Base-by-base conservation (phyloP, 257 asterid genomes). In the Solanum neorickii region DNA sequence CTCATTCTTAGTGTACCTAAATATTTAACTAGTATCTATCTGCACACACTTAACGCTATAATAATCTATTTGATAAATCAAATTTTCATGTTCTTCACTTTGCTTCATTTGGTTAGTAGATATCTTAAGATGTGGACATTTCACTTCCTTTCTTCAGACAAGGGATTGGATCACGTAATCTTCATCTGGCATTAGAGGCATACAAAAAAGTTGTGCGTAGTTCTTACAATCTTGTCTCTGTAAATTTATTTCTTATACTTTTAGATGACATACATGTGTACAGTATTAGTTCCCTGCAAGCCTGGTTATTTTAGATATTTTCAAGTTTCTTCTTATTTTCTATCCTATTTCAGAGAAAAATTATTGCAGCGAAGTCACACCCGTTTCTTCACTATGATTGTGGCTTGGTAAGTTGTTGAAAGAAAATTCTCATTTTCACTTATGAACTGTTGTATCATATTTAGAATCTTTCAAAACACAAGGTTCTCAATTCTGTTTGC, bases 351-450 rank as follows among this genome's bases (percentile, higher is more conserved):
- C 96, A 96, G 98, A 98, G 94, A 91, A 96, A 93, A 87, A 98
- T 95, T 87, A 95, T 91, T 72, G 91, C 92, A 88, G 95, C 93
- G 98, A 91, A 83, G 65, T 90, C 93, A 84, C 94, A 91, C 82
- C 98, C 99, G 68, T 97, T 94, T 88, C 95, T 95, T 41, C 94
- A 92, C 91, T 96, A 88, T 90, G 94, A 94, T 88, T 90, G 93
- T 89, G 99, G 98, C 59, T 93, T 44, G 3, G 35, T 33, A 33
- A 3, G 35, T 33, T 33, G 35, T 33, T 33, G 35, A 33, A 33
- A 33, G 35, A 33, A 33, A 33, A 33, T 3, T 33, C 35, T 33
- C 35, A 33, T 33, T 33, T 33, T 33, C 35, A 33, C 35, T 33
- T 33, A 33, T 33, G 35, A 33, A 33, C 35, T 33, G 35, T 33